phyloP scores from a whole-genome alignment of 73 alveolate genomes.

The Tetrahymena malaccensis region DNA sequence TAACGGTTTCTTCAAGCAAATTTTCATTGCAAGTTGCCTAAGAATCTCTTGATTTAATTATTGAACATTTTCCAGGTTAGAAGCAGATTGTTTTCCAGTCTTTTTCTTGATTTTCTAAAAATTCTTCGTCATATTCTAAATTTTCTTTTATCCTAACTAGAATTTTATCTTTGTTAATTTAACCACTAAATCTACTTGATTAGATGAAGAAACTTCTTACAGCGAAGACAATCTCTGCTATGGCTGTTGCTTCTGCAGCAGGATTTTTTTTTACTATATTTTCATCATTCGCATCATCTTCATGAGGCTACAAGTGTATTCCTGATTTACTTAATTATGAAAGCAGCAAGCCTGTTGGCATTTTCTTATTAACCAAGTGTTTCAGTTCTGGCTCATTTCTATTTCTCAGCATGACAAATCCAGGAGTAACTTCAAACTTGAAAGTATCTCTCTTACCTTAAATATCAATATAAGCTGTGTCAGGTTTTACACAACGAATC shows the following conservation, averaged over 20 bases:
- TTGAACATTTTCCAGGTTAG: constrained; percentile 26
- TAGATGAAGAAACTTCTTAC: constrained; percentile 38
- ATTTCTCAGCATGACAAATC: constrained; percentile 50
- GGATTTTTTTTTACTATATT: constrained; percentile 18
- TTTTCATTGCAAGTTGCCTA: constrained; percentile 13
- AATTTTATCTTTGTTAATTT: constrained; percentile 1
- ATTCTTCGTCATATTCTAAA: constrained; percentile 35
- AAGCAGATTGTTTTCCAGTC: constrained; percentile 38
- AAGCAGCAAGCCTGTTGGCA: constrained; percentile 59
- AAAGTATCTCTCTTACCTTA: constrained; percentile 49
- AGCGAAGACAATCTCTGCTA: constrained; percentile 8
- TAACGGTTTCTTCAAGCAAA: constrained; percentile 16
- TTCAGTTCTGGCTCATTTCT: constrained; percentile 54
- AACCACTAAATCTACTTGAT: constrained; percentile 36
- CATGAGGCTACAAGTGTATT: constrained; percentile 58
- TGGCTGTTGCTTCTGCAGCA: constrained; percentile 25
- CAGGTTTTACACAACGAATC: constrained; percentile 61
- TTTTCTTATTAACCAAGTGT: constrained; percentile 42
- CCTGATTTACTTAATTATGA: constrained; percentile 58
- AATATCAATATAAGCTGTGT: constrained; percentile 51
- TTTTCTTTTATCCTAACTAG: constrained; percentile 10
- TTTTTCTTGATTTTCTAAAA: constrained; percentile 33
- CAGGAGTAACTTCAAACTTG: constrained; percentile 62
- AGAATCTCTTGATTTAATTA: constrained; percentile 22
- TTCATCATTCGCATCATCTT: constrained; percentile 47